These are phyloP conservation scores for Lachancea dasiensis DNA, from an alignment of 805 yeast species.

Conservation along the genomic window DNA sequence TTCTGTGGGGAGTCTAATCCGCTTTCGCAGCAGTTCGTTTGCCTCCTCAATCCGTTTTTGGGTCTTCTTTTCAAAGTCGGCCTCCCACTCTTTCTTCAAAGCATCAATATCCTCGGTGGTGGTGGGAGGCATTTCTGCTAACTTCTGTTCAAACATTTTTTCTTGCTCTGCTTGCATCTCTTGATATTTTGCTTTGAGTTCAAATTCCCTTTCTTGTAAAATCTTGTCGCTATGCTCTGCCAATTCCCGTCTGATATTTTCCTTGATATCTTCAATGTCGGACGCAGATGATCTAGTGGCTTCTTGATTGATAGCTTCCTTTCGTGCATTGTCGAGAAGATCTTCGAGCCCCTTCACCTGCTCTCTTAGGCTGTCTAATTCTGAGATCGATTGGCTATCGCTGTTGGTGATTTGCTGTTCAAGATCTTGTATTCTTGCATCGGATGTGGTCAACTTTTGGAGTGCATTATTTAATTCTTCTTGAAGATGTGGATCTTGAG, in stretches of 20 bases:
- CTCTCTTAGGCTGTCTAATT: constrained; percentile 20
- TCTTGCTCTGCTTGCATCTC: constrained; percentile 25
- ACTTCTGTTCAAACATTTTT: constrained; percentile 18
- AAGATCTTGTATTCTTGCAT: constrained; percentile 12
- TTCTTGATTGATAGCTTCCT: constrained; percentile 35
- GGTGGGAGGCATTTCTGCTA: constrained; percentile 18
- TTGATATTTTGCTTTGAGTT: constrained; percentile 16
- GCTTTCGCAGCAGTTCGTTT: constrained; percentile 42
- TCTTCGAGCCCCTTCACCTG: constrained; percentile 23
- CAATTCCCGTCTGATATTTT: neutral
- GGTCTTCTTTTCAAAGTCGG: constrained; percentile 30
- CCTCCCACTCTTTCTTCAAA: constrained; percentile 34
- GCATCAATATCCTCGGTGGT: constrained; percentile 15
- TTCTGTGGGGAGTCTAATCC: constrained; percentile 43
- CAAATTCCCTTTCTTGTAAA: constrained; percentile 23
- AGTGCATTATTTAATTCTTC: constrained; percentile 19
- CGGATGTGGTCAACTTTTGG: constrained; percentile 19
- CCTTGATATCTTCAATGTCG: neutral
- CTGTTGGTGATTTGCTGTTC: constrained; percentile 8
- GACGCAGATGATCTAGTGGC: constrained; percentile 25
- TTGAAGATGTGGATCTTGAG: constrained; percentile 6
- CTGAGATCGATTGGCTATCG: constrained; percentile 11
- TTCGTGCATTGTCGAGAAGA: constrained; percentile 22
- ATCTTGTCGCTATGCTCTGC: constrained; percentile 1
- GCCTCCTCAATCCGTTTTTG: constrained; percentile 34